phyloP scores from a whole-genome alignment of 1,284 basidiomycete species.

The Afroboletus lepidellus region DNA sequence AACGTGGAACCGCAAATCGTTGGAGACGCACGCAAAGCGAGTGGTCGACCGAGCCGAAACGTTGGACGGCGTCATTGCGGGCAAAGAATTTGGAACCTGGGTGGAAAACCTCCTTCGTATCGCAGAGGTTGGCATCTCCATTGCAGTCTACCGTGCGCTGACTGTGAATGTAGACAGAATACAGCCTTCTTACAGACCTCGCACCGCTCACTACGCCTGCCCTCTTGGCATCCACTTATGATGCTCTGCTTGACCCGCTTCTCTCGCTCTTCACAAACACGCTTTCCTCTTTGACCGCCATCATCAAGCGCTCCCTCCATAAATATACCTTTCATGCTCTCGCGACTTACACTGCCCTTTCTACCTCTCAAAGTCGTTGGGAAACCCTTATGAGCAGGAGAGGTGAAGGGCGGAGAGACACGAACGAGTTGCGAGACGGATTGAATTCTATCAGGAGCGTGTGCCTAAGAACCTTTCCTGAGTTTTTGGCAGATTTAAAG shows the following conservation, averaged over 20 bases:
- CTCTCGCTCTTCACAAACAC: constrained; percentile 60
- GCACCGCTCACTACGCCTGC: constrained; percentile 52
- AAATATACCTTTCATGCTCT: constrained; percentile 82
- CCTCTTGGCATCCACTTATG: constrained; percentile 54
- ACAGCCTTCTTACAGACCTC: constrained; percentile 58
- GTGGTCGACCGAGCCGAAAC: constrained; percentile 66
- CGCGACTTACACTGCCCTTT: constrained; percentile 58
- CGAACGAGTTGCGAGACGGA: constrained; percentile 70
- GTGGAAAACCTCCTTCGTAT: constrained; percentile 58
- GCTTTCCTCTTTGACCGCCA: constrained; percentile 57
- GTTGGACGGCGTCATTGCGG: constrained; percentile 58
- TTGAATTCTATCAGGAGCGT: constrained; percentile 60
- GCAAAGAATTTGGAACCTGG: constrained; percentile 68
- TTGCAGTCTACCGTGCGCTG: neutral
- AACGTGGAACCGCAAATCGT: constrained; percentile 66
- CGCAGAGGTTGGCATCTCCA: constrained; percentile 50
- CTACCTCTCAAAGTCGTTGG: constrained; percentile 57
- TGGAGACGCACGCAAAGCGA: constrained; percentile 67
- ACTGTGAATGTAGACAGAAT: constrained; percentile 43
- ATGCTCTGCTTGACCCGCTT: constrained; percentile 60
- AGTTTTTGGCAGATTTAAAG: constrained; percentile 74
- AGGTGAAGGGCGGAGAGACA: constrained; percentile 43
- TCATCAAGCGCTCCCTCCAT: constrained; percentile 80
- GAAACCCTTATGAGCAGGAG: constrained; percentile 56
- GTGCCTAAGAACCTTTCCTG: constrained; percentile 76